Base-by-base conservation (phyloP, 805 yeast species). In the Lachancea mirantina region DNA sequence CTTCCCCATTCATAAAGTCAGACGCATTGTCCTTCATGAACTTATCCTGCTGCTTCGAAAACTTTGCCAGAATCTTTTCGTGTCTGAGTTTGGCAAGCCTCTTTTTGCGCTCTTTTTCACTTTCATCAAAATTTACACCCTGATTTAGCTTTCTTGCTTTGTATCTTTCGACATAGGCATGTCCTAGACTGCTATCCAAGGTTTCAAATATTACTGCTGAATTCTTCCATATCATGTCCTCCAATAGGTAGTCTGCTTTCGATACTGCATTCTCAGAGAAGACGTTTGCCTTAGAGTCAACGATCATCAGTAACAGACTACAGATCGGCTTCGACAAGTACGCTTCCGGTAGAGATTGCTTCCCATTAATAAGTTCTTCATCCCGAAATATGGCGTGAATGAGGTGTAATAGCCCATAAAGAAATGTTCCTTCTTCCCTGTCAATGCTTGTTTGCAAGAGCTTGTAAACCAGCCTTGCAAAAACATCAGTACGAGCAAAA, bases 1-100 rank as follows among this genome's bases (percentile, higher is more conserved):
- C 70, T 54, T 64, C 64, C 23, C 65, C 75, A 7, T 69, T 78
- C 13, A 27, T 43, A 26, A 55, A 59, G 8, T 57, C 60, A 21
- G 53, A 48, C 14, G 62, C 54, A 40, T 74, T 68, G 26, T 70
- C 70, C 37, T 73, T 72, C 40, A 83, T 72, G 56, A 89, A 89
- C 55, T 65, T 72, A 14, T 74, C 69, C 51, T 88, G 96, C 46
- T 83, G 92, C 36, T 67, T 76, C 14, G 73, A 71, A 65, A 82
- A 74, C 46, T 72, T 78, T 17, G 67, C 69, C 65, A 79, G 50
- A 7, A 81, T 66, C 44, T 70, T 78, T 26, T 70, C 70, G 47
- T 75, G 81, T 34, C 84, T 66, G 40, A 71, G 70, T 36, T 74
- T 67, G 2, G 84, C 83, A n/a, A 70, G 34, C 39, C 78, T 57